Base-by-base conservation (phyloP, 306 rosid genomes). In the Quercus glauca region DNA sequence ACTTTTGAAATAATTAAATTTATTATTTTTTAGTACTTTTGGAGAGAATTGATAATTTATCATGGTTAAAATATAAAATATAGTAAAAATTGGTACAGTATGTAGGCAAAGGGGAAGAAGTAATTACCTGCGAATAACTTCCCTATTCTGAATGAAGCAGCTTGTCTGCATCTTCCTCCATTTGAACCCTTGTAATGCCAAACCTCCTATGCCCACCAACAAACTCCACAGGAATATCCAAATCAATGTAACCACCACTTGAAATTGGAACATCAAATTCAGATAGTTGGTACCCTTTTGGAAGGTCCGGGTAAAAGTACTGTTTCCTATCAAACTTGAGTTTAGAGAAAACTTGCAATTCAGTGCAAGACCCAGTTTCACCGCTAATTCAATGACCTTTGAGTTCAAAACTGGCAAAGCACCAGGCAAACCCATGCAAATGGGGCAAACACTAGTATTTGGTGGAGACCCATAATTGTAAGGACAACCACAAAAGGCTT, bases 141-240 rank as follows among this genome's bases (percentile, higher is more conserved):
- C 92, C 97, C 78, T 77, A 85, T 10, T 95, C 99, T 8, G 97
- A 83, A 82, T 92, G 99, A 53, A 95, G 82, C 65, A 95, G 83
- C 87, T 95, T 95, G 75, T 94, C 99, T 0, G 98, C 99, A 90
- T 95, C 98, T 89, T 95, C 99, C 88, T 95, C 98, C 97, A 95
- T 91, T 84, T 95, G 99, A 82, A 95, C 99, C 85, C 99, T 92
- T 33, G 99, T 91, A 82, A 92, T 83, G 74, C 99, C 99, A 83
- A 95, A 92, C 78, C 84, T 89, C 86, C 86, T 90, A 79, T 90
- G 98, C 74, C 96, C 97, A 4, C 99, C 98, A 67, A 97, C 99
- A 86, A 76, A 91, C 83, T 90, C 98, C 73, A 91, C 51, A 0
- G 96, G 99, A 86, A 95, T 85, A 76, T 92, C 99, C 61, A 92